phyloP scores from a whole-genome alignment of 1,284 basidiomycete species.

The Naganishia sp. region DNA sequence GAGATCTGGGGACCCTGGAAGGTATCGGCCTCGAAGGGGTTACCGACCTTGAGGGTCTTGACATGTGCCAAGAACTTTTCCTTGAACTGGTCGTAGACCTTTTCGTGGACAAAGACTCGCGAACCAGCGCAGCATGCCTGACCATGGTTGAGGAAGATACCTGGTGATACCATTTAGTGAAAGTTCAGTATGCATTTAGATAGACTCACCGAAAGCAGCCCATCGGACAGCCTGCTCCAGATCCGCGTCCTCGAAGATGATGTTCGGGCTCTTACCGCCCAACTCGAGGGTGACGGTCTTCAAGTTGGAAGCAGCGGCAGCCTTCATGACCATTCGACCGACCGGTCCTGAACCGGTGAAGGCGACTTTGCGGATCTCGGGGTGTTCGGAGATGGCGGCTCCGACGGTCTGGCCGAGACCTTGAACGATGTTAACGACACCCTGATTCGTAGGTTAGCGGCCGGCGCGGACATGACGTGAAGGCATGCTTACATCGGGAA shows the following conservation, averaged over 20 bases:
- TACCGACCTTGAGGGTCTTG: constrained; percentile 64
- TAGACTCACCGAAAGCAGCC: constrained; percentile 63
- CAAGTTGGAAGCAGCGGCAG: constrained; percentile 59
- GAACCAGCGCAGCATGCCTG: constrained; percentile 84
- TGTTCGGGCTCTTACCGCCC: constrained; percentile 84
- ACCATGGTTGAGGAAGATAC: constrained; percentile 69
- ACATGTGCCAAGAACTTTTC: constrained; percentile 62
- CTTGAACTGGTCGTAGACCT: constrained; percentile 69
- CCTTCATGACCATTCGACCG: constrained; percentile 60
- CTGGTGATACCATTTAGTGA: not conserved
- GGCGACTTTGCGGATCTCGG: constrained; percentile 61
- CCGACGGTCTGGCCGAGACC: constrained; percentile 70
- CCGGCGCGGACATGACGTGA: too few relatives aligned
- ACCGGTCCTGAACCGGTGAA: constrained; percentile 61
- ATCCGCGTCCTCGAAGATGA: constrained; percentile 58
- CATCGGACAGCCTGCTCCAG: constrained; percentile 78
- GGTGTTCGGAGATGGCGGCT: constrained; percentile 60
- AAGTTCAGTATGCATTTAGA: not conserved
- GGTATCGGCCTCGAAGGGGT: constrained; percentile 71
- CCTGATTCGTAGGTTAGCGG: constrained; percentile 52
- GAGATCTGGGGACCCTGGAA: constrained; percentile 85
- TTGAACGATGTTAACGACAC: constrained; percentile 69
- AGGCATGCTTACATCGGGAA: constrained; percentile 54
- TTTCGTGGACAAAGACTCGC: constrained; percentile 78
- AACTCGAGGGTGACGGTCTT: constrained; percentile 85